Percentiles rank a stretch among this genome's conserved stretches.
phyloP scores from a whole-genome alignment of 371 early-diverging fungal genomes.

The Mucor indicus region DNA sequence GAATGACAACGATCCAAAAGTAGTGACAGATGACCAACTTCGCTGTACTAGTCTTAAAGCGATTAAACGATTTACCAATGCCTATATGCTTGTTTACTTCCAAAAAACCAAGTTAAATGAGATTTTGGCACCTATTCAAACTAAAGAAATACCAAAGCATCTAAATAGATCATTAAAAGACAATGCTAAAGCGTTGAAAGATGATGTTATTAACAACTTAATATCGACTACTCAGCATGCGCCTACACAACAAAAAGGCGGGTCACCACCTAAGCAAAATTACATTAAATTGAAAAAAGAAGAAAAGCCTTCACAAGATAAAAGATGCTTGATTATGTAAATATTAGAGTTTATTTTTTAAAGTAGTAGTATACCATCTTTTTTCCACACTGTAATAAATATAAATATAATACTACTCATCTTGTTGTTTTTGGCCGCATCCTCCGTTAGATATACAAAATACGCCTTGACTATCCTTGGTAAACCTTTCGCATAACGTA shows the following conservation, averaged over 20 bases:
- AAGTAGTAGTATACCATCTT: not conserved
- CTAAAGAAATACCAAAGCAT: constrained; percentile 66
- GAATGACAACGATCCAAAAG: constrained; percentile 7
- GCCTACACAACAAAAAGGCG: constrained; percentile 7
- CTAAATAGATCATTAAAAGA: constrained; percentile 15
- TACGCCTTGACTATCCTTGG: too few relatives aligned
- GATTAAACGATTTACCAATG: constrained; percentile 35
- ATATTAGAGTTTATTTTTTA: not conserved
- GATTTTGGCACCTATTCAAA: constrained; percentile 64
- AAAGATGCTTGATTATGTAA: constrained; percentile 23
- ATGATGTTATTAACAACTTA: constrained; percentile 18
- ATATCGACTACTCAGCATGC: constrained; percentile 6
- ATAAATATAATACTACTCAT: too few relatives aligned
- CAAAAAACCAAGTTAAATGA: constrained; percentile 66
- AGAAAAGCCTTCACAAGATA: constrained; percentile 9
- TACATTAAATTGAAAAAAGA: constrained; percentile 17
- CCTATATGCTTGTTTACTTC: constrained; percentile 95
- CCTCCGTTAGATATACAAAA: too few relatives aligned
- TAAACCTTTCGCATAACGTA: too few relatives aligned
- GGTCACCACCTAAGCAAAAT: constrained; percentile 10
- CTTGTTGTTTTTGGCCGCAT: too few relatives aligned
- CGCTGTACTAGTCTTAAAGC: constrained; percentile 15
- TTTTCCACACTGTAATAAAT: too few relatives aligned
- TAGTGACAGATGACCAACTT: constrained; percentile 8
- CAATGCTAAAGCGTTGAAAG: constrained; percentile 51